Percentiles rank a stretch among this genome's conserved stretches.
phyloP scores from a whole-genome alignment of 345 rosid species.

The Lepidium africanum region DNA sequence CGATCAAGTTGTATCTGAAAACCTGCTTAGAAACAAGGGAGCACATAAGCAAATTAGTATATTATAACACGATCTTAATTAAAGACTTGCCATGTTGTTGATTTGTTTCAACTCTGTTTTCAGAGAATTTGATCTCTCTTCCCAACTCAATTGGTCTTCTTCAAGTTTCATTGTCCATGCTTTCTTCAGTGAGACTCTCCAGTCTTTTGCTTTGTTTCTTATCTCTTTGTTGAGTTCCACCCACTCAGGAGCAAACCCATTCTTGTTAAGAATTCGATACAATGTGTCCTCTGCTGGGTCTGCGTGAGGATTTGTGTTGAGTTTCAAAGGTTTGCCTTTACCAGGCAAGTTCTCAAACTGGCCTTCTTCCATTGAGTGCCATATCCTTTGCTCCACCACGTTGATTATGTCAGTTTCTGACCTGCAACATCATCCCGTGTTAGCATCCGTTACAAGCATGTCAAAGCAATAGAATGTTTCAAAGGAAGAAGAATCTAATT shows the following conservation, averaged over 20 bases:
- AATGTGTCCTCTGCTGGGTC: constrained; percentile 91
- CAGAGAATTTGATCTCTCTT: constrained; percentile 35
- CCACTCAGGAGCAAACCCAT: constrained; percentile 89
- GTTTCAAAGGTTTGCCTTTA: constrained; percentile 82
- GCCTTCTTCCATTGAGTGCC: constrained; percentile 98
- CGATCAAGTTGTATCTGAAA: constrained; percentile 72
- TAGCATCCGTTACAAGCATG: not conserved
- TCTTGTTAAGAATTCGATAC: constrained; percentile 73
- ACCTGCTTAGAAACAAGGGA: constrained; percentile 39
- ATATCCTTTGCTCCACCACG: constrained; percentile 88
- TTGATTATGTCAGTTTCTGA: constrained; percentile 81
- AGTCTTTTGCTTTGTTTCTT: constrained; percentile 43
- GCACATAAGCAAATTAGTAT: not conserved
- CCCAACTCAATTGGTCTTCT: constrained; percentile 51
- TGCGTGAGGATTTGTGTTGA: constrained; percentile 57
- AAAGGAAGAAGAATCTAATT: not conserved
- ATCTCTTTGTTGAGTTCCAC: constrained; percentile 89
- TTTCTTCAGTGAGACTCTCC: constrained; percentile 64
- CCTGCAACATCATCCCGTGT: constrained; percentile 32
- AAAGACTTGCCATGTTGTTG: constrained; percentile 53
- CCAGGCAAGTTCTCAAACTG: constrained; percentile 89
- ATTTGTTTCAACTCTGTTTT: constrained; percentile 55
- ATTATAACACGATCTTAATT: not conserved
- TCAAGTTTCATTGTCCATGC: constrained; percentile 51
- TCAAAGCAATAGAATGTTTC: not conserved